phyloP scores from a whole-genome alignment of 352 stramenopile species.

The Phytophthora hibernalis region DNA sequence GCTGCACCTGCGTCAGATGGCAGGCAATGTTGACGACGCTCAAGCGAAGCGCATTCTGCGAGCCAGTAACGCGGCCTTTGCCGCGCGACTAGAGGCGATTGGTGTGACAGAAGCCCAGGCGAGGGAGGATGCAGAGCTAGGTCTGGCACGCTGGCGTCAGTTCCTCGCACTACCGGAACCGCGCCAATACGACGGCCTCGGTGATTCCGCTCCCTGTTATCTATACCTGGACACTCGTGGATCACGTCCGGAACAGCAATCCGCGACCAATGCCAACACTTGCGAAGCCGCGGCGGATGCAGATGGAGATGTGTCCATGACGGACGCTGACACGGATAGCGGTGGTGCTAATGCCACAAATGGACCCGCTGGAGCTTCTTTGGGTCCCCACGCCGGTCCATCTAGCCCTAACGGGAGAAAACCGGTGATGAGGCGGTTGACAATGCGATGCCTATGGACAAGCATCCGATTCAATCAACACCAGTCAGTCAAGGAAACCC shows the following conservation, averaged over 20 bases:
- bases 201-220: constrained; percentile 54
- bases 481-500: background rate
- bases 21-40: constrained; percentile 24
- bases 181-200: constrained; percentile 35
- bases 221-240: constrained; percentile 63
- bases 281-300: constrained; percentile 12
- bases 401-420: constrained; percentile 19
- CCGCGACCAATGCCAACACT: background rate
- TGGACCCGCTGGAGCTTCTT: background rate
- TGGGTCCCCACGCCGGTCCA: background rate
- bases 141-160: constrained; percentile 35
- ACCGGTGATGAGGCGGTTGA: constrained; percentile 3
- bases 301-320: constrained; percentile 47
- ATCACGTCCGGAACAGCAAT: constrained; percentile 16
- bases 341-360: constrained; percentile 14
- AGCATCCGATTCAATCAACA: constrained; percentile 6
- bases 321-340: constrained; percentile 27
- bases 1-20: constrained; percentile 44
- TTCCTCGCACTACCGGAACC: constrained; percentile 33
- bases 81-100: constrained; percentile 37
- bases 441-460: constrained; percentile 19
- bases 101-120: constrained; percentile 27
- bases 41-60: constrained; percentile 30
- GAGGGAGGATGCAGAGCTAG: constrained; percentile 31
- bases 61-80: constrained; percentile 34